Percentiles rank a stretch among this genome's conserved stretches.
phyloP scores from a whole-genome alignment of 441 rosid genomes.

The Jatropha multifida region DNA sequence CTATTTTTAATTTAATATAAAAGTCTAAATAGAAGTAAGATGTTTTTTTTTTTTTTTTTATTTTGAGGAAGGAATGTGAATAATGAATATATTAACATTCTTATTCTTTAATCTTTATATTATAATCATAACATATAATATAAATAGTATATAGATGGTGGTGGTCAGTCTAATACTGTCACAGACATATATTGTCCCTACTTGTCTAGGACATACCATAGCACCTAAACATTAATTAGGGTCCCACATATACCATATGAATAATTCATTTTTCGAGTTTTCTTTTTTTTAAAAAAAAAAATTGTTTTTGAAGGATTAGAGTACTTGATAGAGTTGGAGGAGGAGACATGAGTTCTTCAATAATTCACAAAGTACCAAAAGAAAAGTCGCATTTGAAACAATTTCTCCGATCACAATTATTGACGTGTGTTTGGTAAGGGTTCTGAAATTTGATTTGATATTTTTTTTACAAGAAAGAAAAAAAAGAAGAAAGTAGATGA shows the following conservation, averaged over 20 bases:
- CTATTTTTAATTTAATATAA: slow-evolving; percentile 5
- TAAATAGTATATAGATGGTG: neutral
- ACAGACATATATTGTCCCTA: slow-evolving; percentile 17
- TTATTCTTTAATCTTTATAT: neutral
- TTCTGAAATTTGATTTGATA: neutral
- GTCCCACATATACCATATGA: slow-evolving; percentile 15
- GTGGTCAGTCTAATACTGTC: neutral
- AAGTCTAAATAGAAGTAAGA: neutral
- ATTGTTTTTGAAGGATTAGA: neutral
- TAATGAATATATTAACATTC: neutral
- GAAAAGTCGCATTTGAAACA: slow-evolving; percentile 16
- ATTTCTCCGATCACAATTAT: slow-evolving; percentile 21
- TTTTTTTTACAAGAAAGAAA: neutral
- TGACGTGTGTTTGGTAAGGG: slow-evolving; percentile 7
- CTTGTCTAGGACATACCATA: slow-evolving; percentile 26
- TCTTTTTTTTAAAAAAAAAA: neutral
- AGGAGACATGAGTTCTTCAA: slow-evolving; percentile 20
- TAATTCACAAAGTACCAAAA: slow-evolving; percentile 26
- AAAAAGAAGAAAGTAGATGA: neutral
- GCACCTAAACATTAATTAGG: slow-evolving; percentile 3
- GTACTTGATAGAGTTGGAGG: neutral
- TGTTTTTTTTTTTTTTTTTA: no score
- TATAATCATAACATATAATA: neutral
- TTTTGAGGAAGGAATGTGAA: slow-evolving; percentile 8
- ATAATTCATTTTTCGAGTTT: slow-evolving; percentile 2